Conservation (phyloP, 169 alveolate species). For the Plasmodium inui region DNA sequence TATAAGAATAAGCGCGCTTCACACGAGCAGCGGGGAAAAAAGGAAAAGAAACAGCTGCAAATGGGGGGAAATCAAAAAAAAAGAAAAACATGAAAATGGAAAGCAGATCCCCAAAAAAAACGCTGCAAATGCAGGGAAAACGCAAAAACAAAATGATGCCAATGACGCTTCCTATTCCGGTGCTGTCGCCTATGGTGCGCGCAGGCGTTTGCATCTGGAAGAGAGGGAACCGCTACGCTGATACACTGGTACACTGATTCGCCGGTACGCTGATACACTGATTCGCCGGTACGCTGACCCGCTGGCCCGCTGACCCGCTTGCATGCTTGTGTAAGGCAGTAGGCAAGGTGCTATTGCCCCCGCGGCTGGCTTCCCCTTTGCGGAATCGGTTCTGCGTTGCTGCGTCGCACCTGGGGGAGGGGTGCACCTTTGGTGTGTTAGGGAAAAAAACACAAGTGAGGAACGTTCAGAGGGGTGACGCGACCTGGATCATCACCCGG, state of each 20-base stretch:
- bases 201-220: neutral
- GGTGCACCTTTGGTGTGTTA: neutral
- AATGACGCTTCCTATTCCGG: neutral
- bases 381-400: neutral
- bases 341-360: neutral
- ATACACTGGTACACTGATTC: neutral
- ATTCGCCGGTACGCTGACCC: neutral
- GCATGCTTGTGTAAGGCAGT: neutral
- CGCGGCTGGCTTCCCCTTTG: neutral
- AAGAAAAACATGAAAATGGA: too few relatives aligned
- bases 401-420: neutral
- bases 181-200: neutral
- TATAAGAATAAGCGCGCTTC: neutral
- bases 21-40: neutral
- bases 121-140: neutral
- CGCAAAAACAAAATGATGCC: neutral
- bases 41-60: too few relatives aligned
- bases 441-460: neutral
- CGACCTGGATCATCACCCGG: neutral
- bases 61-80: too few relatives aligned
- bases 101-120: too few relatives aligned
- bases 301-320: neutral
- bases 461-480: neutral
- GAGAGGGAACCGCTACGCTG: neutral
- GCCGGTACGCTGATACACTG: neutral